Base-by-base conservation (phyloP, 176 grass and related monocot genomes). In the Raddia distichophylla region DNA sequence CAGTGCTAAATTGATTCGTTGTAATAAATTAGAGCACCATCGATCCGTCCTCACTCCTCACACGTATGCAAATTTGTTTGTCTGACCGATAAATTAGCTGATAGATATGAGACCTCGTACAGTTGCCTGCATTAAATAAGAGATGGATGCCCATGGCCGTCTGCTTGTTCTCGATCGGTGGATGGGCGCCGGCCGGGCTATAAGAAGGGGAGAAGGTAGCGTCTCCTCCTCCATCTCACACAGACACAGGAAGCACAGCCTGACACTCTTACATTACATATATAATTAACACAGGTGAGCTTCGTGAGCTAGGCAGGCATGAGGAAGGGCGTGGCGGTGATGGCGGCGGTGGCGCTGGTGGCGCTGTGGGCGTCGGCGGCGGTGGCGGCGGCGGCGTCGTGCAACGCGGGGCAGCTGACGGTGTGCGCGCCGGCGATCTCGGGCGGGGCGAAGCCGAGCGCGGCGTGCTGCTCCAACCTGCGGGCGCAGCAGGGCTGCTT, bases 401-500 rank as follows among this genome's bases (percentile, higher is more conserved):
- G 86, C 80, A 7, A 78, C 73, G 58, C 40, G 0, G 22, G 22
- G 66, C 64, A 48, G 73, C 86, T 88, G 75, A 12, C 52, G 35
- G n/a, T 32, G 64, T 87, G 86, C 66, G 19, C 10, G 3, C 1
- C 37, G 56, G 86, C 79, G 80, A 20, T 87, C 12, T 1, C 22
- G 12, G 1, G 11, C 0, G 86, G 86, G 0, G 48, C 13, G 2
- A 3, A 2, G 68, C 81, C 86, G 10, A 46, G 60, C 2, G 2
- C 10, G 14, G 52, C 5, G 69, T 88, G 86, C 81, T 88, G 86
- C 75, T 13, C 15, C 33, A 74, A 2, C 68, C 51, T 88, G 13
- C 18, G 6, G 16, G 52, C 75, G 68, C 81, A 84, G 69, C 61
- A 69, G 75, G 19, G 50, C 0, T 88, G 86, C 69, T 75, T 88